phyloP scores from a whole-genome alignment of 371 early-diverging fungal genomes.

The Chytridium lagenaria region DNA sequence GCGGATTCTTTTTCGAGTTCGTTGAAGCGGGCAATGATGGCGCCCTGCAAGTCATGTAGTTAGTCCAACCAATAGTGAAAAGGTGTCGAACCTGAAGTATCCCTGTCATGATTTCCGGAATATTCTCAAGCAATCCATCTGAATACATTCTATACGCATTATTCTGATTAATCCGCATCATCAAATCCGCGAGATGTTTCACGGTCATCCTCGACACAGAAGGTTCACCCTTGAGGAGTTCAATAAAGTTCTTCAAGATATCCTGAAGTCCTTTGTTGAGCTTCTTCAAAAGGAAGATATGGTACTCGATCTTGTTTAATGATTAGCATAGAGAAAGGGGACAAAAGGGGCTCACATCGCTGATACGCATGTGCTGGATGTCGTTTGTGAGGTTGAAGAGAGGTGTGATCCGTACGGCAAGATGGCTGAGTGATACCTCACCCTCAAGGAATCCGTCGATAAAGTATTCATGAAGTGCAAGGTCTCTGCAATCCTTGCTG shows the following conservation, averaged over 20 bases:
- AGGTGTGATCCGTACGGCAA: slow-evolving; percentile 23
- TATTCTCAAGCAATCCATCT: not conserved
- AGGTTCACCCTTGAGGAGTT: slow-evolving; percentile 20
- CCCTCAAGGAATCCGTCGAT: slow-evolving; percentile 25
- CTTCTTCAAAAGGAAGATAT: not conserved
- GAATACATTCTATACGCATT: not conserved
- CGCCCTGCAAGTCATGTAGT: slow-evolving; percentile 16
- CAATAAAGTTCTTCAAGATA: slow-evolving; percentile 6
- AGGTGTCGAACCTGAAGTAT: slow-evolving; percentile 24
- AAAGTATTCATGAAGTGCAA: slow-evolving; percentile 38
- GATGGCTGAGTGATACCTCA: slow-evolving; percentile 24
- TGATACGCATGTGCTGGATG: slow-evolving; percentile 1
- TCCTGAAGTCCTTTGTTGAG: not conserved
- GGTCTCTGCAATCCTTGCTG: slow-evolving; percentile 40
- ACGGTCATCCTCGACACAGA: not conserved
- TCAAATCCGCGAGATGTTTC: not conserved
- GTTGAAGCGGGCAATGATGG: slow-evolving; percentile 29
- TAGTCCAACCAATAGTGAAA: not conserved
- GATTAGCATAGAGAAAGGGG: not conserved
- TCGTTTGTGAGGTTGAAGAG: not conserved
- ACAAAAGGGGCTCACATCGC: slow-evolving; percentile 25
- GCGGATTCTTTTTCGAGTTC: slow-evolving; percentile 15
- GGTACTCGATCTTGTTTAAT: not conserved
- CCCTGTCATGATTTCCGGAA: not conserved
- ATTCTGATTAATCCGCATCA: slow-evolving; percentile 10